Evolutionary conservation across 805 yeast species (phyloP).

Genomic region (Candida nitratophila): DNA sequence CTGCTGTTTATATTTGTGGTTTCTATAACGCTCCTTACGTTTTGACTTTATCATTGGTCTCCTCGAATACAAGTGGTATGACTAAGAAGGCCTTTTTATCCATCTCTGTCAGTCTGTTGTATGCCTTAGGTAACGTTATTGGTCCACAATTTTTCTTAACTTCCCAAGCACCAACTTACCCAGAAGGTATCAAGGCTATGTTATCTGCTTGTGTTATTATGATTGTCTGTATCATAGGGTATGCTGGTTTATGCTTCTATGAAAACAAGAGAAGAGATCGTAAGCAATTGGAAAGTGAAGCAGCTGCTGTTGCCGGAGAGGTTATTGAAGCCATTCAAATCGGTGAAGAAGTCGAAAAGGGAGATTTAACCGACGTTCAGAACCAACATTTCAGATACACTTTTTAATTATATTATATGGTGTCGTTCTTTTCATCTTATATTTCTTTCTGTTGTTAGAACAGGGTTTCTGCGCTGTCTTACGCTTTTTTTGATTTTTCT

Average conservation of each 20-base stretch:
- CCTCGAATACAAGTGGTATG: slow-evolving; percentile 51
- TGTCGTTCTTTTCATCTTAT: not conserved
- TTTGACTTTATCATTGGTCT: slow-evolving; percentile 15
- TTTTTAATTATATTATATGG: not conserved
- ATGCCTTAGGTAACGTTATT: slow-evolving; percentile 3
- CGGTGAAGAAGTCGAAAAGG: slow-evolving; percentile 4
- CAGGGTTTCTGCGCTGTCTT: too few species aligned
- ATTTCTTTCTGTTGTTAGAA: not conserved
- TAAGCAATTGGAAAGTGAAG: not conserved
- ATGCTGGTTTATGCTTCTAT: slow-evolving; percentile 11
- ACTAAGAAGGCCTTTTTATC: slow-evolving; percentile 46
- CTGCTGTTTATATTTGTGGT: slow-evolving; percentile 2
- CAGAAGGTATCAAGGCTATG: slow-evolving; percentile 8
- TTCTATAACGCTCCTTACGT: slow-evolving; percentile 2
- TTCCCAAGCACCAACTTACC: slow-evolving; percentile 43
- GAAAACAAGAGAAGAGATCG: slow-evolving; percentile 2
- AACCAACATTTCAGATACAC: slow-evolving; percentile 4
- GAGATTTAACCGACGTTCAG: slow-evolving; percentile 3
- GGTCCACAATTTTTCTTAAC: slow-evolving; percentile 60
- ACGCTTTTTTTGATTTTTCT: too few species aligned
- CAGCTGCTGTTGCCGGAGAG: not conserved
- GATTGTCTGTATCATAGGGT: slow-evolving; percentile 10
- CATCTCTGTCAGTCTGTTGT: slow-evolving; percentile 7
- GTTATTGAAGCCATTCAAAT: slow-evolving; percentile 1
- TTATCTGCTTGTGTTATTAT: slow-evolving; percentile 16